Percentiles rank a stretch among this genome's conserved stretches.
phyloP scores from a whole-genome alignment of 2,329 filamentous ascomycete genomes.

The Ophiosphaerella herpotricha region DNA sequence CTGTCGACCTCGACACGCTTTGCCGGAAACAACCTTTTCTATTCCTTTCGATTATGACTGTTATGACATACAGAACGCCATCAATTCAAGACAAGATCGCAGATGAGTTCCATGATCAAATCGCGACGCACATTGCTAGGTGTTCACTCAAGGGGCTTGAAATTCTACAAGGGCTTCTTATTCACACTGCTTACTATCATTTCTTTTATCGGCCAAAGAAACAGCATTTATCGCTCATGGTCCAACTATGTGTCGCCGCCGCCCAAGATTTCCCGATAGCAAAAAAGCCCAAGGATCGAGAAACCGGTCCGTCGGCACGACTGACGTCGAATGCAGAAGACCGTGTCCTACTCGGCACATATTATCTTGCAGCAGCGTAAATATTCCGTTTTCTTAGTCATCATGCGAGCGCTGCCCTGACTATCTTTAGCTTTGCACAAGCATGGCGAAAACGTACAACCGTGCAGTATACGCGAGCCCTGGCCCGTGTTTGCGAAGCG shows the following conservation, averaged over 20 bases:
- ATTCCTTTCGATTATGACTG: conserved; percentile 41
- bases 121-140: conserved; percentile 37
- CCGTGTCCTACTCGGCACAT: conserved; percentile 26
- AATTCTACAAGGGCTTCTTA: conserved; percentile 45
- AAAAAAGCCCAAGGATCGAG: conserved; percentile 6
- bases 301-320: neutral
- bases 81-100: conserved; percentile 28
- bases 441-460: conserved; percentile 23
- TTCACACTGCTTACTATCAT: conserved; percentile 46
- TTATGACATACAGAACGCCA: conserved; percentile 26
- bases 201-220: conserved; percentile 34
- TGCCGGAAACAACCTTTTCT: conserved; percentile 38
- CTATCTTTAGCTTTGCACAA: conserved; percentile 18
- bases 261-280: conserved; percentile 38
- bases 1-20: conserved; percentile 9
- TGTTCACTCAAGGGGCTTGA: conserved; percentile 44
- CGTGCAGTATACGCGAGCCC: conserved; percentile 20
- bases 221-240: conserved; percentile 37
- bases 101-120: conserved; percentile 30
- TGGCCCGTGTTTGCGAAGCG: conserved; percentile 15
- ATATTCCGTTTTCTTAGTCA: neutral
- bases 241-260: conserved; percentile 46
- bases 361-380: conserved; percentile 20
- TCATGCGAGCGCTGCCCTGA: neutral
- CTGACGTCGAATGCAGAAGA: conserved; percentile 13